phyloP scores from a whole-genome alignment of 1,284 basidiomycete genomes.

The Rhodotorula sp. region DNA sequence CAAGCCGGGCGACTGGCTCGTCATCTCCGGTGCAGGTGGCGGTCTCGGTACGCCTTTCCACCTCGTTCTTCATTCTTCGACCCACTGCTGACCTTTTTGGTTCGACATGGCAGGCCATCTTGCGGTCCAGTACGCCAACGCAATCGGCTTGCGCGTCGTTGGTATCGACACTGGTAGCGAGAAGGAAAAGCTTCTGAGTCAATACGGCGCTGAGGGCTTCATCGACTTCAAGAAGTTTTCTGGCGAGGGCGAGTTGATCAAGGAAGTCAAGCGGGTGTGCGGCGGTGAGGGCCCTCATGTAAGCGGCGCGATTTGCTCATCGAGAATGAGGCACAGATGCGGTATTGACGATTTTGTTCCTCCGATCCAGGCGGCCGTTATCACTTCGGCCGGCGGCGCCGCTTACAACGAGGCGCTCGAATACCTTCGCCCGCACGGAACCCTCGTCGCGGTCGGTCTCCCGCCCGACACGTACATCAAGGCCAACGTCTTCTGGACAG shows the following conservation, averaged over 20 bases:
- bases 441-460: conserved; percentile 41
- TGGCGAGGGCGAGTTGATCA: conserved; percentile 15
- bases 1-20: conserved; percentile 32
- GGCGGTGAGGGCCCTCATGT: conserved; percentile 37
- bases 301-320: neutral
- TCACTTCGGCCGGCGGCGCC: conserved; percentile 61
- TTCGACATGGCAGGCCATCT: conserved; percentile 5
- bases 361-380: conserved; percentile 64
- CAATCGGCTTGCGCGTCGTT: conserved; percentile 39
- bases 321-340: neutral
- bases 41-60: conserved; percentile 23
- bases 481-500: conserved; percentile 72
- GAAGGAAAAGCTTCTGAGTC: conserved; percentile 35
- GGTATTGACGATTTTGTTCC: too few species aligned
- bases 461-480: conserved; percentile 51
- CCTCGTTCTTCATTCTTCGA: neutral
- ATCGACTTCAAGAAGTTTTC: conserved; percentile 37
- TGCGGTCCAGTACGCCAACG: conserved; percentile 37
- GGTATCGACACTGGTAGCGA: conserved; percentile 42
- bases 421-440: conserved; percentile 41
- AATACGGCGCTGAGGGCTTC: conserved; percentile 38
- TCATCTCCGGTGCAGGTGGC: conserved; percentile 40
- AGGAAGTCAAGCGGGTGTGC: conserved; percentile 35
- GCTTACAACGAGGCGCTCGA: conserved; percentile 40
- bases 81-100: neutral